Evolutionary conservation across 2,329 filamentous ascomycete genomes (phyloP), one percentile per base, ranked within the genome.

Genomic region (Paracamarosporium sp.): DNA sequence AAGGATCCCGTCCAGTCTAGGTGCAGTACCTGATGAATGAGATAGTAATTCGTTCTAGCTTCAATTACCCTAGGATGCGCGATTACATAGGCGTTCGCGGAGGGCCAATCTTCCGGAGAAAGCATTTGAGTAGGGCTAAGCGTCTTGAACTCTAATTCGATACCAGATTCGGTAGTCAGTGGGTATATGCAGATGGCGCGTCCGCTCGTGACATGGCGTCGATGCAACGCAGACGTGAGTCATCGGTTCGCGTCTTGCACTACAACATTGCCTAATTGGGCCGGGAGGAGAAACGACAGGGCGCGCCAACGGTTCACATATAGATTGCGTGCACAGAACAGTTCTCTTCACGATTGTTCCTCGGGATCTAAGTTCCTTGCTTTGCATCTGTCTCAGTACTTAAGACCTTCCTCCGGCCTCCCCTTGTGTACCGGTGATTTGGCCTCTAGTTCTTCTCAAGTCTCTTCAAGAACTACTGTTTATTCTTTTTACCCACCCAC

Each of bases 221-320:
- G 11, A n/a, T 38, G 27, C 44, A 31, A 62, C 62, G 64, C 65
- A 63, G 40, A 35, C 68, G 60, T 75, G 72, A 74, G 65, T 75
- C 72, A 75, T 58, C 52, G 59, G 48, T 45, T 56, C 59, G 55
- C 59, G 59, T 56, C 57, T 51, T 67, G 64, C 61, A 67, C 64
- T 66, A 73, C 69, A 71, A 61, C 52, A 65, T 63, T 40, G 56
- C 69, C 66, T 56, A 61, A 66, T 62, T 25, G 52, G 65, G 66
- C 51, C 60, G 57, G 48, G 52, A 40, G 52, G 50, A 55, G 45
- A 57, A 28, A 28, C 44, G 48, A 24, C 53, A 66, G 59, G 67
- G 67, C 63, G 60, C 50, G 50, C 38, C 51, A n/a, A 15, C 45
- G 57, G 56, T 41, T 25, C 40, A 58, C 67, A 65, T 66, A 65